Evolutionary conservation across 2,329 filamentous ascomycete genomes (phyloP).

Genomic region (Xylariaceae sp.): DNA sequence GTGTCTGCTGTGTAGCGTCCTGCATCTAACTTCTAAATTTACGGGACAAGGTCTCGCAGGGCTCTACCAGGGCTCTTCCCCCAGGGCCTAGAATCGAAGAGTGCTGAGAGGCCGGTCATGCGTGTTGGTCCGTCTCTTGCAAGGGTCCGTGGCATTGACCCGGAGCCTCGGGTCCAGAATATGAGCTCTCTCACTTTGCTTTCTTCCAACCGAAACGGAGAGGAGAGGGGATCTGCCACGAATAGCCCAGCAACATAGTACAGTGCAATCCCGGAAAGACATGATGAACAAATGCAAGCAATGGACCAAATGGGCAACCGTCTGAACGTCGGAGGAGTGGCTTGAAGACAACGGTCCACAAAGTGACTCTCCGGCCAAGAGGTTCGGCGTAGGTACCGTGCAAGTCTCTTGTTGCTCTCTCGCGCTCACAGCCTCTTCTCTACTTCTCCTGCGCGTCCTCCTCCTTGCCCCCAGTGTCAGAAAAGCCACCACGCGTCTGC

Average conservation of each 20-base stretch:
- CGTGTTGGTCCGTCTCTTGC: constrained; percentile 16
- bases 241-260: too few relatives aligned
- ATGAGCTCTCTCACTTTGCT: too few relatives aligned
- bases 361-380: constrained; percentile 5
- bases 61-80: constrained; percentile 4
- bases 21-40: constrained; percentile 19
- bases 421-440: constrained; percentile 7
- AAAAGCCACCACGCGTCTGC: constrained; percentile 17
- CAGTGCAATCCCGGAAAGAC: constrained; percentile 11
- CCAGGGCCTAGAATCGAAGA: constrained; percentile 7
- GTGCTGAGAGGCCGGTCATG: constrained; percentile 10
- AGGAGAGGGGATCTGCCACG: constrained; percentile 3
- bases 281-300: constrained; percentile 15
- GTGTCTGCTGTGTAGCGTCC: constrained; percentile 7
- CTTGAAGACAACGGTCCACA: constrained; percentile 21
- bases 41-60: too few relatives aligned
- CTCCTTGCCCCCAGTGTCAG: too few relatives aligned
- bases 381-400: background rate
- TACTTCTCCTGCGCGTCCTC: background rate
- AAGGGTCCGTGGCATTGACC: background rate
- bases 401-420: background rate
- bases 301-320: constrained; percentile 13
- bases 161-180: background rate
- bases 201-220: too few relatives aligned
- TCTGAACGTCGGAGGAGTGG: constrained; percentile 20